Conservation (phyloP, 176 grass and related monocot species). For the Eremochloa ophiuroides region DNA sequence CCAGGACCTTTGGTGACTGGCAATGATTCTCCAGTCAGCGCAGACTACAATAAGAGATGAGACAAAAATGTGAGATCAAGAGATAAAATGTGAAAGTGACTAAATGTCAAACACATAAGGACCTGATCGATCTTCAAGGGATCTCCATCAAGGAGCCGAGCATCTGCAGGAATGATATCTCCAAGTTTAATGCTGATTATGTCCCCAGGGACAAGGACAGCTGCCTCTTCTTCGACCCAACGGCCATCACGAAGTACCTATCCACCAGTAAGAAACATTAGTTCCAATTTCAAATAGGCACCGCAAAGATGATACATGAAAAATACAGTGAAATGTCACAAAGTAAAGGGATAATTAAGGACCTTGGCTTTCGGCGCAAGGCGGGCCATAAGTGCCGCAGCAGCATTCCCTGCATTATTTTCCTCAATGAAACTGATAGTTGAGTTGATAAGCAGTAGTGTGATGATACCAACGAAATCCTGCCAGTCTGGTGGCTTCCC, state of each 20-base stretch:
- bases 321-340: background rate
- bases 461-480: constrained; percentile 55
- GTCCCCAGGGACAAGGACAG: constrained; percentile 53
- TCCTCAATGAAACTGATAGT: constrained; percentile 58
- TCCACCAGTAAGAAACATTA: background rate
- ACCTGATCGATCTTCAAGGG: constrained; percentile 67
- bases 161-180: constrained; percentile 60
- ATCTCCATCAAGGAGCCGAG: constrained; percentile 57
- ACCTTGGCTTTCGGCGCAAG: constrained; percentile 61
- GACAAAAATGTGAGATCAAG: background rate
- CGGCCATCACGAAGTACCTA: constrained; percentile 37
- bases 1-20: constrained; percentile 15
- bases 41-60: constrained; percentile 8
- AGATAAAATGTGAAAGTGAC: background rate
- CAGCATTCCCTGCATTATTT: constrained; percentile 50
- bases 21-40: constrained; percentile 15
- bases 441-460: constrained; percentile 45
- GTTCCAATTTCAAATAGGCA: background rate
- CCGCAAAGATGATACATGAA: background rate
- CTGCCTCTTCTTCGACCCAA: constrained; percentile 32
- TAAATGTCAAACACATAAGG: background rate
- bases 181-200: constrained; percentile 62
- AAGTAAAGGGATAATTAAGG: background rate
- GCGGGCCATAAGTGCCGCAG: constrained; percentile 49
- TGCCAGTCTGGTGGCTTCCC: constrained; percentile 59